Base-by-base conservation (phyloP, 805 yeast species). In the Lipomyces chichibuensis region DNA sequence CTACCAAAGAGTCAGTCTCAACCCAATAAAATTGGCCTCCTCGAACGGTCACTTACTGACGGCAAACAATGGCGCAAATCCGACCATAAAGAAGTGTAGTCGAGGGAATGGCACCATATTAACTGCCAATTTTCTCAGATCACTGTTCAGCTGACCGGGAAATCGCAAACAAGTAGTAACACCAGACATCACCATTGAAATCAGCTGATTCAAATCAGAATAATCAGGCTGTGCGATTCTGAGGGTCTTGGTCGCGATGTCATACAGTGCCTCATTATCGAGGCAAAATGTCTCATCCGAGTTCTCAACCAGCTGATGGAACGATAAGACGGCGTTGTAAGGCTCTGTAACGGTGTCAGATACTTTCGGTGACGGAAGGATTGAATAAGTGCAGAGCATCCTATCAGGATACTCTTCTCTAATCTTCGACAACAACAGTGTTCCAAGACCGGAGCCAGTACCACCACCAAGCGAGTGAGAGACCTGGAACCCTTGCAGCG, bases 401-500 rank as follows among this genome's bases (percentile, higher is more conserved):
- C 97, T 87, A 80, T 92, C 97, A 61, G 96, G 94, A 76, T 88
- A 92, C 79, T 92, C 97, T 79, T 92, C 97, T 80, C 93, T 87
- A 76, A 92, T 89, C 77, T 88, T 89, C 67, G 92, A 86, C 75
- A 92, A 86, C 76, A 92, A 84, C 74, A 92, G 80, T 57, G 97
- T 92, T 78, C 97, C 97, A 92, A 92, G 88, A 80, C 97, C 97
- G 39, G 97, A 91, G 77, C 97, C 97, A 64, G 97, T 92, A 83
- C 97, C 97, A 81, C 97, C 92, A 76, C 92, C 92, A 52, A 88
- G 80, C 33, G 92, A 88, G 77, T 88, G 92, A 39, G 92, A 83
- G 77, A 92, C 88, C 81, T 92, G 97, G 87, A 92, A 92, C 74
- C 97, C 97, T 82, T 92, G 97, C 74, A 92, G 84, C 69, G 96